Base-by-base conservation (phyloP, 2,329 filamentous ascomycete genomes). In the Zymoseptoria passerinii region DNA sequence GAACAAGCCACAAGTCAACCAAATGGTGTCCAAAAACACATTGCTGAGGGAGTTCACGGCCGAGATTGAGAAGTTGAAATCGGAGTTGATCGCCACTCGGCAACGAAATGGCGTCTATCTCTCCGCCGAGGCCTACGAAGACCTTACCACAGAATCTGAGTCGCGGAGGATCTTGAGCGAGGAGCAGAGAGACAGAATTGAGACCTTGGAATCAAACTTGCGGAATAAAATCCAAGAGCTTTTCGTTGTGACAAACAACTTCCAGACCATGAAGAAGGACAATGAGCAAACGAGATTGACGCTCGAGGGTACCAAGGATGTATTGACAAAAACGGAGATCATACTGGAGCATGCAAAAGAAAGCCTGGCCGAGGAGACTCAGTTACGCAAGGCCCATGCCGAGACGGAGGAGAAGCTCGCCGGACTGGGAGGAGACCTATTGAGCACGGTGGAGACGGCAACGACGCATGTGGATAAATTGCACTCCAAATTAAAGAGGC, bases 1-100 rank as follows among this genome's bases (percentile, higher is more conserved):
- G 53, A 99, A 99, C 75, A 96, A 96, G 74, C 95, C 94, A 0
- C 94, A 99, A 70, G 81, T 95, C 67, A 99, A 97, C 74, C 89
- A 90, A 53, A 83, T 90, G 70, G 84, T 97, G 63, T 92, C 90
- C 63, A 99, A 97, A 75, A 95, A 94, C 75, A 96, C 90, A 2
- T 75, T 99, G 10, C 80, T 99, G 9, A 87, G 83, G 60, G 94
- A 99, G 64, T 96, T 96, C 64, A 94, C 92, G 0, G 78, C 81
- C 23, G 94, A 99, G 71, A 96, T 99, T 54, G 91, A 99, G 72
- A 94, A 90, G 71, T 79, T 99, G 40, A 96, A 95, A 78, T 89
- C 88, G 65, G 94, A 99, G 71, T 80, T 99, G 13, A 95, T 96
- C 63, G 88, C 91, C 2, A 96, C 94, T 5, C 81, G 94, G 23